phyloP scores from a whole-genome alignment of 306 rosid species.

The Corylus heterophylla region DNA sequence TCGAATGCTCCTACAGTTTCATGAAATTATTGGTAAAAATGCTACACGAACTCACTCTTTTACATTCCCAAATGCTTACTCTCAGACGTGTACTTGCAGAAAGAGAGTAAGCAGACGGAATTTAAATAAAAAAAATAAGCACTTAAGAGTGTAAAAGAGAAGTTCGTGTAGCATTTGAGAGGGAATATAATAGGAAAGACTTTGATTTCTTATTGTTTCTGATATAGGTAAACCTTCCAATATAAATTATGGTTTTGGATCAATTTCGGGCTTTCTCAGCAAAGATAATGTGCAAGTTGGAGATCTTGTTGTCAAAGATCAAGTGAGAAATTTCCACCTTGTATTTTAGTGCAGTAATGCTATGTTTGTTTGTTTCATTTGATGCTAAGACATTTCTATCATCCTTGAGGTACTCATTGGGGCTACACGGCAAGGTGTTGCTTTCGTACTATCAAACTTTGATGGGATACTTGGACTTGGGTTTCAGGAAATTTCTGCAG shows the following conservation, averaged over 20 bases:
- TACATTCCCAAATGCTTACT: too few relatives aligned
- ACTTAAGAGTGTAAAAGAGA: too few relatives aligned
- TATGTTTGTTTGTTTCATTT: not conserved
- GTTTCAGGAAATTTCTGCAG: not conserved
- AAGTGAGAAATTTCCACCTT: slow-evolving; percentile 3
- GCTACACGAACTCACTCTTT: too few relatives aligned
- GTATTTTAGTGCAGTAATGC: not conserved
- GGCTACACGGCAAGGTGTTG: not conserved
- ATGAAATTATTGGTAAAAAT: not conserved
- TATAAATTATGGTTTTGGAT: slow-evolving; percentile 2
- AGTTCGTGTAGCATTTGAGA: too few relatives aligned
- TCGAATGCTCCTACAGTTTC: not conserved
- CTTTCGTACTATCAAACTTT: not conserved
- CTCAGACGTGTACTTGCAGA: too few relatives aligned
- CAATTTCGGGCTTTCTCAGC: slow-evolving; percentile 7
- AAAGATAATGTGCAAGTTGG: slow-evolving; percentile 25
- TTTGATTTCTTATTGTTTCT: not conserved
- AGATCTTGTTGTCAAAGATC: slow-evolving; percentile 10
- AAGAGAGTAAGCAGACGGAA: too few relatives aligned
- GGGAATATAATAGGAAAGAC: not conserved
- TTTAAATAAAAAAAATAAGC: too few relatives aligned
- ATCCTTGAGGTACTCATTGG: slow-evolving; percentile 8
- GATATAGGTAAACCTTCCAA: not conserved
- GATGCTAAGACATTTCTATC: not conserved
- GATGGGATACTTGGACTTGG: slow-evolving; percentile 27